A percentile compares a stretch with the other conserved stretches of the same genome.
phyloP scores from a whole-genome alignment of 345 rosid species.

The Eucalyptus pauciflora region DNA sequence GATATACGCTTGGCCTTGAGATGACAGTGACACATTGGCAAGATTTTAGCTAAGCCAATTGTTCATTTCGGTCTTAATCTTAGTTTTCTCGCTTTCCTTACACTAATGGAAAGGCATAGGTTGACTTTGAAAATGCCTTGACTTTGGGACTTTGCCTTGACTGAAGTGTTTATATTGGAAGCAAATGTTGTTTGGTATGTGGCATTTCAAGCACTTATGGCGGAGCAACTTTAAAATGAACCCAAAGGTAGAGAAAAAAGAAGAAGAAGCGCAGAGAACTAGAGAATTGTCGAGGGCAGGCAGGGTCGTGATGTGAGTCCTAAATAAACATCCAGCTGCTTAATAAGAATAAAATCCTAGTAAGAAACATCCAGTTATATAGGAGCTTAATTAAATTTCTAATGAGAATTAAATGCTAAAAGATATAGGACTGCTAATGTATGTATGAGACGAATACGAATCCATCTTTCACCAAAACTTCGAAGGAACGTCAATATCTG shows the following conservation, averaged over 20 bases:
- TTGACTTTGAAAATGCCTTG: neutral
- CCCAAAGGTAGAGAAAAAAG: neutral
- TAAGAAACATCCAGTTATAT: neutral
- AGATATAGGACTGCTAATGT: neutral
- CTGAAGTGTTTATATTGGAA: neutral
- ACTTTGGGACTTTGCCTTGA: neutral
- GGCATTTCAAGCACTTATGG: neutral
- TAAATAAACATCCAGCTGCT: neutral
- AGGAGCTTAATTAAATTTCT: neutral
- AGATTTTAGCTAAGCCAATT: neutral
- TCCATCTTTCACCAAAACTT: neutral
- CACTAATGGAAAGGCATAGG: neutral
- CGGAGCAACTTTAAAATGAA: neutral
- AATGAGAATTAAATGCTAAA: neutral
- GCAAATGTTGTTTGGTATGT: neutral
- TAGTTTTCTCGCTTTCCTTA: neutral
- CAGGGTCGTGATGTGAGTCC: neutral
- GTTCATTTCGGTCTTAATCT: neutral
- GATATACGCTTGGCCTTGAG: neutral
- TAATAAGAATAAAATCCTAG: neutral
- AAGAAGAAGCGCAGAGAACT: neutral
- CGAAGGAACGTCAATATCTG: neutral
- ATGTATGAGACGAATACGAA: neutral
- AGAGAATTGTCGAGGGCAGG: neutral
- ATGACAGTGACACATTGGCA: neutral